phyloP scores from a whole-genome alignment of 129 eudicot species.

The Sambucus nigra region DNA sequence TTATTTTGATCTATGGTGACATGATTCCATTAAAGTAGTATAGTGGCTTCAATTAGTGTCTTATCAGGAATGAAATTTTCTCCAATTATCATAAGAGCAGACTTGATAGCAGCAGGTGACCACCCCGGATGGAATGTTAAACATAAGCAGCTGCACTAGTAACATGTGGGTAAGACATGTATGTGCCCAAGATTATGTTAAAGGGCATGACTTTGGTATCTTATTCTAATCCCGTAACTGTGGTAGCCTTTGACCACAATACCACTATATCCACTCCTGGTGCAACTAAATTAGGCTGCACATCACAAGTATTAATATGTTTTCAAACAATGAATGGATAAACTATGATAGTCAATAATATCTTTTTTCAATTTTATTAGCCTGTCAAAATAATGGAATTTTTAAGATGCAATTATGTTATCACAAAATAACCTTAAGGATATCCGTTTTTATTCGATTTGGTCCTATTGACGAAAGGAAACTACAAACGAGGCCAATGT shows the following conservation, averaged over 20 bases:
- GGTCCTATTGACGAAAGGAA: conserved; percentile 33
- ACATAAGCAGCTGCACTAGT: conserved; percentile 13
- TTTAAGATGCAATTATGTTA: no score
- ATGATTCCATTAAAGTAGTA: no score
- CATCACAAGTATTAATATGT: no score
- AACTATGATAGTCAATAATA: no score
- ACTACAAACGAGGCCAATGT: conserved; percentile 22
- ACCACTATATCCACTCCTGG: conserved; percentile 18
- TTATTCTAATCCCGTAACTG: conserved; percentile 1
- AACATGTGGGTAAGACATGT: conserved; percentile 24
- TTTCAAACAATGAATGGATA: no score
- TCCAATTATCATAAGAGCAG: conserved; percentile 26
- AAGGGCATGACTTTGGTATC: conserved; percentile 9
- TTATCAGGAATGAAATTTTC: no score
- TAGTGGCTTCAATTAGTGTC: no score
- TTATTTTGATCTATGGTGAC: no score
- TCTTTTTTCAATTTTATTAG: no score
- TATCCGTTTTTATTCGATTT: conserved; percentile 16
- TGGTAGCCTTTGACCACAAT: conserved; percentile 8
- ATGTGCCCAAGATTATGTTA: conserved; percentile 15
- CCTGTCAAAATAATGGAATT: neutral
- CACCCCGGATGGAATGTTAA: conserved; percentile 16
- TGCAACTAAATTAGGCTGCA: conserved; percentile 18
- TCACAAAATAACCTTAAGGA: conserved; percentile 20
- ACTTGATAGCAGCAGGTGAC: conserved; percentile 23